Evolutionary conservation across 192 early-diverging fungal genomes (phyloP).

Genomic region (Backusella westeae): DNA sequence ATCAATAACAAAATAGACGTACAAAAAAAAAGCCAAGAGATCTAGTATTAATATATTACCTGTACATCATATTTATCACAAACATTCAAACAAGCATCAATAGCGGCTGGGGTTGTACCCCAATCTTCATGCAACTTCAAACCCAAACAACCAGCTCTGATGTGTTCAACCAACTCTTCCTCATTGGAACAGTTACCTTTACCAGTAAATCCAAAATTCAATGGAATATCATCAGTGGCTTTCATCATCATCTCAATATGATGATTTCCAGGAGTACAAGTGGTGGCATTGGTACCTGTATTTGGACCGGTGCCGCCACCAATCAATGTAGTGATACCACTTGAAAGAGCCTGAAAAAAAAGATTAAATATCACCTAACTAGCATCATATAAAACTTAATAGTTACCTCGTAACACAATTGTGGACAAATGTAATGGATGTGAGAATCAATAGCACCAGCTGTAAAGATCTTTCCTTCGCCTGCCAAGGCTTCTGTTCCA

Average conservation of each 20-base stretch:
- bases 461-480: slow-evolving; percentile 88
- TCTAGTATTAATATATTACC: slow-evolving; percentile 27
- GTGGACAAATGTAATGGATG: slow-evolving; percentile 95
- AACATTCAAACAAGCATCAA: slow-evolving; percentile 82
- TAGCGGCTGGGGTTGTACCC: slow-evolving; percentile 93
- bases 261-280: slow-evolving; percentile 84
- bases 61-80: slow-evolving; percentile 89
- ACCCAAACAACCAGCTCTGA: slow-evolving; percentile 84
- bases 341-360: slow-evolving; percentile 56
- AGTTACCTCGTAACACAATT: slow-evolving; percentile 75
- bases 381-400: neutral
- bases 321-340: slow-evolving; percentile 81
- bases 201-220: slow-evolving; percentile 94
- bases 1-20: neutral
- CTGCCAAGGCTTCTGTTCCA: slow-evolving; percentile 88
- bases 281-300: slow-evolving; percentile 95
- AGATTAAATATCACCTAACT: neutral
- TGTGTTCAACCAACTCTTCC: slow-evolving; percentile 76
- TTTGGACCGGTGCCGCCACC: slow-evolving; percentile 95
- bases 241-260: slow-evolving; percentile 91
- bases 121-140: slow-evolving; percentile 96
- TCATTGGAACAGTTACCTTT: slow-evolving; percentile 83
- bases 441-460: slow-evolving; percentile 95
- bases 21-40: neutral
- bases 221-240: slow-evolving; percentile 82